Evolutionary conservation across 2,329 filamentous ascomycete genomes (phyloP).

Genomic region (Colletotrichum tropicicola): DNA sequence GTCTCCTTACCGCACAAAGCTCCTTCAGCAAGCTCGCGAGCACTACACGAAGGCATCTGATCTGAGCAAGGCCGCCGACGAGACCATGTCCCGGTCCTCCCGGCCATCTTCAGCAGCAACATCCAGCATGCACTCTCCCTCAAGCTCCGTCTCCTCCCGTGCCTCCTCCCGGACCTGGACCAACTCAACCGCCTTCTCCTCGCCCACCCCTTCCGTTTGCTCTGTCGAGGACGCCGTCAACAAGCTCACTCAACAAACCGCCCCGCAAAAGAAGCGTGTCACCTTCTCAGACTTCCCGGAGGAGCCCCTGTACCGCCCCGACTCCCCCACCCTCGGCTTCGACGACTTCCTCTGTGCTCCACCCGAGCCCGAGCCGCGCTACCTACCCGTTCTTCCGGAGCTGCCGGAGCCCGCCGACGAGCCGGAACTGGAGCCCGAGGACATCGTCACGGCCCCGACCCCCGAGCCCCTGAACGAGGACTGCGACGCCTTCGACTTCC

Average conservation of each 20-base stretch:
- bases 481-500: conserved; percentile 43
- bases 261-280: conserved; percentile 47
- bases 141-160: conserved; percentile 49
- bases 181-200: conserved; percentile 53
- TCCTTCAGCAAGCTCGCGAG: conserved; percentile 60
- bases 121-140: conserved; percentile 55
- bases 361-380: conserved; percentile 25
- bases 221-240: conserved; percentile 42
- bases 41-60: conserved; percentile 60
- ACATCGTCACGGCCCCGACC: conserved; percentile 32
- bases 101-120: conserved; percentile 47
- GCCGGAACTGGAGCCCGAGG: conserved; percentile 14
- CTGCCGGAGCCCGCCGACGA: conserved; percentile 32
- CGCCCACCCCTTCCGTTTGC: conserved; percentile 55
- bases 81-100: conserved; percentile 47
- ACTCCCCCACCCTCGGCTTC: conserved; percentile 68
- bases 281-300: conserved; percentile 48
- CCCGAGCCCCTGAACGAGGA: conserved; percentile 28
- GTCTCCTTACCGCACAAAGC: conserved; percentile 54
- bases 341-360: conserved; percentile 49
- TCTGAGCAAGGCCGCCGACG: conserved; percentile 58
- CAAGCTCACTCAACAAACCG: conserved; percentile 8
- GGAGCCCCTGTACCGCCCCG: conserved; percentile 62
- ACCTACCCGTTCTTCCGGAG: conserved; percentile 28
- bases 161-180: conserved; percentile 48